Percentiles rank a stretch among this genome's conserved stretches.
phyloP scores from a whole-genome alignment of 2,329 filamentous ascomycete species.

The Aspergillus phoenicis region DNA sequence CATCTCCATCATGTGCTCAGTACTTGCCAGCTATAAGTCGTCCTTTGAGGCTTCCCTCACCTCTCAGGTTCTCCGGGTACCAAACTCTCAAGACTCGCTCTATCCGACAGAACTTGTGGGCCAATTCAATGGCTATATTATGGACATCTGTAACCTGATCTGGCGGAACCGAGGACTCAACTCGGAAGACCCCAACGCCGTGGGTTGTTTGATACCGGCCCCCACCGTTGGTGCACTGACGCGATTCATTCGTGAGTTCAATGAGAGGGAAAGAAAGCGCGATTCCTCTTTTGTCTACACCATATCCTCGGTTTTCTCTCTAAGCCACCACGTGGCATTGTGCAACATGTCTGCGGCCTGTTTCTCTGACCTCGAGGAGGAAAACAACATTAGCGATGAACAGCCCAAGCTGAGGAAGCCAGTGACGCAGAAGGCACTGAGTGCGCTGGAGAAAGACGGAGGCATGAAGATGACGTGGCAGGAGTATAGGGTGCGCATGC shows the following conservation, averaged over 20 bases:
- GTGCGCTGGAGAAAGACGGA: slow-evolving; percentile 63
- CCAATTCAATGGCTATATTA: slow-evolving; percentile 78
- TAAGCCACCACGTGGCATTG: slow-evolving; percentile 51
- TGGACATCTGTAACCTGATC: slow-evolving; percentile 82
- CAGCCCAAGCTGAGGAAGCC: slow-evolving; percentile 50
- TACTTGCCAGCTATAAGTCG: slow-evolving; percentile 72
- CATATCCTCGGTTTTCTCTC: slow-evolving; percentile 48
- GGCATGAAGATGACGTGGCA: slow-evolving; percentile 71
- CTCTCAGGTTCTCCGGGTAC: slow-evolving; percentile 40
- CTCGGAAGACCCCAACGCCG: slow-evolving; percentile 61
- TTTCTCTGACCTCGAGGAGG: slow-evolving; percentile 53
- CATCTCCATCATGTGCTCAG: slow-evolving; percentile 68
- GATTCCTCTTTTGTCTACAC: slow-evolving; percentile 36
- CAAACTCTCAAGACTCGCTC: slow-evolving; percentile 34
- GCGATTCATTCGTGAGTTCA: slow-evolving; percentile 44
- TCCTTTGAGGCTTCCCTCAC: slow-evolving; percentile 67
- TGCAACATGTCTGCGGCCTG: slow-evolving; percentile 51
- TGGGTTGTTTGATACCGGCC: slow-evolving; percentile 55
- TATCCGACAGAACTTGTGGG: slow-evolving; percentile 65
- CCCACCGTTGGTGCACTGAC: slow-evolving; percentile 49
- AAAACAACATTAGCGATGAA: slow-evolving; percentile 31
- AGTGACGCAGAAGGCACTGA: slow-evolving; percentile 68
- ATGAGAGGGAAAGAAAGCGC: slow-evolving; percentile 37
- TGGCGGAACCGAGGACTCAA: slow-evolving; percentile 77
- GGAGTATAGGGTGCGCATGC: slow-evolving; percentile 72